Percentiles rank a stretch among this genome's conserved stretches.
Evolutionary conservation across 768 basidiomycete species (phyloP).

Genomic region (Leccinellum albellum): DNA sequence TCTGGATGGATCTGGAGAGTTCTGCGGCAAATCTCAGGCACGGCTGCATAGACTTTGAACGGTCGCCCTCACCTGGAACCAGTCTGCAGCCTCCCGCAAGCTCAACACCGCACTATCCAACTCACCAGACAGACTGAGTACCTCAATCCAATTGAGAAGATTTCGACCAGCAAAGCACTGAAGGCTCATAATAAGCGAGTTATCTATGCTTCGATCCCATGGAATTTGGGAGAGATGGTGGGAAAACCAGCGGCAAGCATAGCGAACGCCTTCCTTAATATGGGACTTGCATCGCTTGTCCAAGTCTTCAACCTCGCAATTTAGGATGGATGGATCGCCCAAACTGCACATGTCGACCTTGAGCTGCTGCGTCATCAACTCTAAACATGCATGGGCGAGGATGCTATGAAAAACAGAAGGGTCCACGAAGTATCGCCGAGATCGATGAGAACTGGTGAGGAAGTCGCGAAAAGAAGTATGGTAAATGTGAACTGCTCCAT

Average conservation of each 20-base stretch:
- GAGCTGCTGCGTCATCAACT: conserved; percentile 15
- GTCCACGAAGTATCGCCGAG: conserved; percentile 14
- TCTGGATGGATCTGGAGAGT: conserved; percentile 2
- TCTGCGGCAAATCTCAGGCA: conserved; percentile 5
- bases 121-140: conserved; percentile 17
- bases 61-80: conserved; percentile 11
- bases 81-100: conserved; percentile 9
- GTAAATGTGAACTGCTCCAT: conserved; percentile 15
- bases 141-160: conserved; percentile 19
- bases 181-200: conserved; percentile 5
- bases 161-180: conserved; percentile 7
- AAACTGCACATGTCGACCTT: conserved; percentile 12
- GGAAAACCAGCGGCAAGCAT: conserved; percentile 21
- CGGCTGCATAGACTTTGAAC: neutral
- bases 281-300: conserved; percentile 7
- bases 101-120: conserved; percentile 12
- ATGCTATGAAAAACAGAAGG: conserved; percentile 7
- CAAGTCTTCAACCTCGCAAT: conserved; percentile 14
- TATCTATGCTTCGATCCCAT: conserved; percentile 1
- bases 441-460: conserved; percentile 13
- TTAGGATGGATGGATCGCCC: conserved; percentile 8
- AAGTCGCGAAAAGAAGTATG: conserved; percentile 23
- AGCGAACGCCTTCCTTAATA: conserved; percentile 14
- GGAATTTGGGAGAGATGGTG: conserved; percentile 13
- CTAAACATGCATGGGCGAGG: conserved; percentile 13